Percentiles rank a stretch among this genome's conserved stretches.
Evolutionary conservation across 2,329 filamentous ascomycete species (phyloP).

Genomic region (Pseudogymnoascus sp.): DNA sequence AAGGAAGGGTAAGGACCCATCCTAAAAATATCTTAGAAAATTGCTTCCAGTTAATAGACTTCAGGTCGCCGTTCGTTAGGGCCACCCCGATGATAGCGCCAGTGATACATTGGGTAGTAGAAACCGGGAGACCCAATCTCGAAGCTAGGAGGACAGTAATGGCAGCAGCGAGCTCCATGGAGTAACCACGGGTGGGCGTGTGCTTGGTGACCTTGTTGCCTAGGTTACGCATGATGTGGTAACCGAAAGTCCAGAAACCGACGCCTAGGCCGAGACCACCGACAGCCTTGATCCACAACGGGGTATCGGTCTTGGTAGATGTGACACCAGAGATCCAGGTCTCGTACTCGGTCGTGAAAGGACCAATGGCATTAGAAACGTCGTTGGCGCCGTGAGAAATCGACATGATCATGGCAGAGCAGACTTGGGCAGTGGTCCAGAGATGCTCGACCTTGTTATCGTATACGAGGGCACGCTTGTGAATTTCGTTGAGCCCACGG

Average conservation of each 20-base stretch:
- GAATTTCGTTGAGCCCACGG: constrained; percentile 11
- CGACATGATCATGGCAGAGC: constrained; percentile 43
- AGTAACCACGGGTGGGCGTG: constrained; percentile 49
- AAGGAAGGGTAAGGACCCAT: constrained; percentile 59
- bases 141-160: constrained; percentile 71
- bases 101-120: constrained; percentile 73
- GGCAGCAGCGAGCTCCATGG: constrained; percentile 74
- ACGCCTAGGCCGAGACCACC: constrained; percentile 54
- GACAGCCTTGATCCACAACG: constrained; percentile 69
- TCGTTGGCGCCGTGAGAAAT: constrained; percentile 67
- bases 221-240: constrained; percentile 75
- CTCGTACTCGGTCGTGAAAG: constrained; percentile 62
- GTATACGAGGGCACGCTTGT: constrained; percentile 43
- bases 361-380: constrained; percentile 62
- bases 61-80: constrained; percentile 64
- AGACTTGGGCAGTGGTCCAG: constrained; percentile 45
- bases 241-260: constrained; percentile 67
- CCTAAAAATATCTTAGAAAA: constrained; percentile 58
- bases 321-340: constrained; percentile 59
- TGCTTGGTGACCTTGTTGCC: constrained; percentile 74
- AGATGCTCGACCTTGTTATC: constrained; percentile 61
- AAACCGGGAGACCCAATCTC: constrained; percentile 67
- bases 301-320: constrained; percentile 56
- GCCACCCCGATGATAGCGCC: constrained; percentile 72
- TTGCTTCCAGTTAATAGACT: constrained; percentile 69